phyloP scores from a whole-genome alignment of 306 rosid species.

The Cucurbita ficifolia region DNA sequence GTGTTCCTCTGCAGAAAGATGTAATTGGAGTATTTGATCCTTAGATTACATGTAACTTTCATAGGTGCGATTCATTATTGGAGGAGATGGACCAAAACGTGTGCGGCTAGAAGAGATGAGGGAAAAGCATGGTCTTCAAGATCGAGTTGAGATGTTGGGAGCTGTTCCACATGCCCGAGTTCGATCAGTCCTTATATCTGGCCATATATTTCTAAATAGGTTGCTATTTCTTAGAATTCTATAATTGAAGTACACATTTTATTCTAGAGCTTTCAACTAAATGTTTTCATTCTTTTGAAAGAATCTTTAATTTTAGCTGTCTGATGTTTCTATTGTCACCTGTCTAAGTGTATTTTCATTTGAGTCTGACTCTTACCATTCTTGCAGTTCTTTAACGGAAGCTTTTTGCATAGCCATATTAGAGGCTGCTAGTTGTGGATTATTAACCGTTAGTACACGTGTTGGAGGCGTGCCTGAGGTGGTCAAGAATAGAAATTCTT shows the following conservation, averaged over 20 bases:
- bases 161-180: constrained; percentile 78
- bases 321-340: neutral
- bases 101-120: constrained; percentile 95
- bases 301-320: neutral
- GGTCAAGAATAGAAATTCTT: constrained; percentile 8
- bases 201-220: constrained; percentile 94
- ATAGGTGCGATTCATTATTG: constrained; percentile 80
- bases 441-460: constrained; percentile 81
- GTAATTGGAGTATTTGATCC: neutral
- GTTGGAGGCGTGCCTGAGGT: constrained; percentile 97
- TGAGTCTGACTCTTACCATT: neutral
- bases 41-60: neutral
- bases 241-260: neutral
- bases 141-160: constrained; percentile 89
- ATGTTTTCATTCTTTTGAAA: neutral
- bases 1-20: neutral
- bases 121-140: constrained; percentile 87
- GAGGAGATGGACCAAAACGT: constrained; percentile 91
- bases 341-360: neutral
- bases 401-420: constrained; percentile 95
- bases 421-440: constrained; percentile 98
- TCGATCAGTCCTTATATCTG: constrained; percentile 55
- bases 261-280: neutral
- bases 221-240: constrained; percentile 8
- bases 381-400: constrained; percentile 77